These are phyloP conservation scores for Eimeria mitis DNA, from an alignment of 169 alveolate genomes.

Conservation along the genomic window DNA sequence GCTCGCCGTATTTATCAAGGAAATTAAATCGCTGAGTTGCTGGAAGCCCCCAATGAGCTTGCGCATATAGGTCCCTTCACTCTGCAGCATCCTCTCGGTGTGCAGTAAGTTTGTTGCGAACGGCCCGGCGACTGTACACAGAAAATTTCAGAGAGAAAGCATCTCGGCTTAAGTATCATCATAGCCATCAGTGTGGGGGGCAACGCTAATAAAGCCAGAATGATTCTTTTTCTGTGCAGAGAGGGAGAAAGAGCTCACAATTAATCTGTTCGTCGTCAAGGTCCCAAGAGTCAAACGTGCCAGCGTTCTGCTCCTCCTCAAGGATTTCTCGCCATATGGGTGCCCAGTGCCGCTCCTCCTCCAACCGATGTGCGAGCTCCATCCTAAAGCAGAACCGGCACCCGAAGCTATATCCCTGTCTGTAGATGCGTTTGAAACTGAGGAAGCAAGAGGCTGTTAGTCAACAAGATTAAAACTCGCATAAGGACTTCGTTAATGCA, in stretches of 20 bases:
- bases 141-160: not conserved
- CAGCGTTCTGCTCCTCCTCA: slow-evolving; percentile 55
- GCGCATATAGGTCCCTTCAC: slow-evolving; percentile 40
- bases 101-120: slow-evolving; percentile 47
- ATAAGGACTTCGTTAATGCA: not conserved
- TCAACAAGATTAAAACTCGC: not conserved
- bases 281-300: slow-evolving; percentile 62
- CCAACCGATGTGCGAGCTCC: slow-evolving; percentile 62
- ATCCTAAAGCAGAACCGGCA: not conserved
- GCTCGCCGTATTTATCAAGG: not conserved
- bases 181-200: not conserved
- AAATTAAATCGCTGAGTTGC: slow-evolving; percentile 6
- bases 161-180: not conserved
- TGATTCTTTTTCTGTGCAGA: not conserved
- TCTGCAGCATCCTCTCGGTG: slow-evolving; percentile 48
- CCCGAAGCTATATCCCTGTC: not conserved
- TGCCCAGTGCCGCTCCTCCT: slow-evolving; percentile 62
- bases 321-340: slow-evolving; percentile 55
- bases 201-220: not conserved
- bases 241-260: not conserved
- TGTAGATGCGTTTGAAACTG: not conserved
- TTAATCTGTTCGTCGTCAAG: slow-evolving; percentile 36
- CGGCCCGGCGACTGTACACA: slow-evolving; percentile 42
- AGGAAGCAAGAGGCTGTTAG: not conserved
- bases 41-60: slow-evolving; percentile 41